Percentiles rank a stretch among this genome's conserved stretches.
These are phyloP conservation scores for Cercospora sojina DNA, from an alignment of 2,329 filamentous ascomycete genomes.

Conservation along the genomic window DNA sequence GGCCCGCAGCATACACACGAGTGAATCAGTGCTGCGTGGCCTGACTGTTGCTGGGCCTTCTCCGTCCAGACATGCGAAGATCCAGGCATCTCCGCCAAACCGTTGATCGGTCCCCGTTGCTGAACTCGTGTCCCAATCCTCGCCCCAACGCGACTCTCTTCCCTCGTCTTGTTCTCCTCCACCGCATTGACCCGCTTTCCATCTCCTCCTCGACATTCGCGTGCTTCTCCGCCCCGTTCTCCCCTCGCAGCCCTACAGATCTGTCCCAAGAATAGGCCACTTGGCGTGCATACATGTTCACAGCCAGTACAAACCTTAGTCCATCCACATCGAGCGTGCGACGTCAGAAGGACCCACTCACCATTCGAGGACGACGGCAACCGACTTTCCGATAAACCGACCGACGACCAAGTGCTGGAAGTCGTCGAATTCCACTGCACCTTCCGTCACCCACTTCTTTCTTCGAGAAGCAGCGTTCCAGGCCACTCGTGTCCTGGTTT, in stretches of 20 bases:
- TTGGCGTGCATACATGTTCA: background rate
- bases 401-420: conserved; percentile 27
- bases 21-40: background rate
- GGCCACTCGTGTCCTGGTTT: conserved; percentile 21
- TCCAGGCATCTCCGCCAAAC: background rate
- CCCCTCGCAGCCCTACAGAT: background rate
- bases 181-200: background rate
- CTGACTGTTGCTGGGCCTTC: background rate
- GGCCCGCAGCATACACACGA: background rate
- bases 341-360: conserved; percentile 16
- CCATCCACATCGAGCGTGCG: background rate
- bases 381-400: background rate
- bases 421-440: conserved; percentile 1
- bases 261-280: background rate
- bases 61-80: background rate
- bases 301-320: background rate
- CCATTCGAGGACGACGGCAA: conserved; percentile 1
- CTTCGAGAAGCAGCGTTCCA: background rate
- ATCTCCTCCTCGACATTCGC: background rate
- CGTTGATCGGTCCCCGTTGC: background rate
- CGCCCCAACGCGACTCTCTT: background rate
- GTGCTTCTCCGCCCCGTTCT: background rate
- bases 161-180: background rate
- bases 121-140: background rate
- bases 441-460: background rate